Evolutionary conservation across 164 flowering plant species (phyloP).

Genomic region (Taxillus chinensis): DNA sequence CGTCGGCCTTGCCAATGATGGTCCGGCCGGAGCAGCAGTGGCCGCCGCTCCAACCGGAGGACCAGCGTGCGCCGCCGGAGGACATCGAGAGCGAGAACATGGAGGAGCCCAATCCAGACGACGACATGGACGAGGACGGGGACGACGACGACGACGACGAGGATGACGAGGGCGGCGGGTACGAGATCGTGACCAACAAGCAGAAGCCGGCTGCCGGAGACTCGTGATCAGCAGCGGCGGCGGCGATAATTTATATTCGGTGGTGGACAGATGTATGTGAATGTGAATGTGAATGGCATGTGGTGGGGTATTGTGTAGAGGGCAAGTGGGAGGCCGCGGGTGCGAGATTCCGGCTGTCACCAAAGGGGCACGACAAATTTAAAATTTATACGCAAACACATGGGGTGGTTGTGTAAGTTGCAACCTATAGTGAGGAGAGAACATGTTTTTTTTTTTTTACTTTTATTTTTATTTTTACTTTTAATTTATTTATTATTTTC

Average conservation of each 20-base stretch:
- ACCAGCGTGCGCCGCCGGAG: constrained; percentile 10
- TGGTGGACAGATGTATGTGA: too few species aligned
- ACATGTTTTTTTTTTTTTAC: constrained; percentile 7
- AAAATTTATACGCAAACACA: not conserved
- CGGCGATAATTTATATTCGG: not conserved
- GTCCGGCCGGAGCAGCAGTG: constrained; percentile 55
- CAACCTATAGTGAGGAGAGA: constrained; percentile 1
- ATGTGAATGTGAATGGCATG: too few species aligned
- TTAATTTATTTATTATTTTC: constrained; percentile 33
- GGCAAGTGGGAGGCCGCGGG: not conserved
- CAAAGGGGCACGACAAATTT: not conserved
- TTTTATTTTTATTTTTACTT: constrained; percentile 11
- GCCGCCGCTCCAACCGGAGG: constrained; percentile 24
- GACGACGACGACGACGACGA: constrained; percentile 25
- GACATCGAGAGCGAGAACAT: constrained; percentile 16
- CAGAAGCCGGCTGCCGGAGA: constrained; percentile 1
- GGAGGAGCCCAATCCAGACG: constrained; percentile 12
- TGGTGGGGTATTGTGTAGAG: not conserved
- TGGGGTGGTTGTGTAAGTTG: not conserved
- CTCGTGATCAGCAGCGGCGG: not conserved
- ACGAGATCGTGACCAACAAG: constrained; percentile 38
- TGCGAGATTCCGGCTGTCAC: constrained; percentile 1
- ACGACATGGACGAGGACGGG: constrained; percentile 16
- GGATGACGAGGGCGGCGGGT: constrained; percentile 24
- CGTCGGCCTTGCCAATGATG: constrained; percentile 15